Base-by-base conservation (phyloP, 2,329 filamentous ascomycete genomes). In the Sporothrix schenckii region DNA sequence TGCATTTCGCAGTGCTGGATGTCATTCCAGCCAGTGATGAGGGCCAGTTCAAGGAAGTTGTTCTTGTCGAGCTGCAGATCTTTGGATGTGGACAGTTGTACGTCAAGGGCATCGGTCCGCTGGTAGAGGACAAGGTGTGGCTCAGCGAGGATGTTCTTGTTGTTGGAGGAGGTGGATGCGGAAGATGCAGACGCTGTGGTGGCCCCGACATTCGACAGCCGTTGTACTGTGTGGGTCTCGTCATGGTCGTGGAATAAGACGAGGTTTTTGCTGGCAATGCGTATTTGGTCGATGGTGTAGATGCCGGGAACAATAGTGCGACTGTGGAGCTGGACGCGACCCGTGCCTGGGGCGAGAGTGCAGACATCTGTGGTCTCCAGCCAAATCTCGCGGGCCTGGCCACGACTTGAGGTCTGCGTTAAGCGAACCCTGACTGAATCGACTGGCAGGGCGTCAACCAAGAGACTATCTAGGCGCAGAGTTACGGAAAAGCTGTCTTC, bases 11-110 rank as follows among this genome's bases (percentile, higher is more conserved):
- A 89, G 24, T 77, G 84, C 44, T 78, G 81, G 2, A 91, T 82
- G 2, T 88, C 80, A 76, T 97, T 97, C 86, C 90, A 91, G 1
- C 93, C 94, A 13, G 89, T 89, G 13, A 82, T 82, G 14, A 97
- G 80, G 66, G 89, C 84, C 24, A 99, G 82, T 71, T 97, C 92
- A 0, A 98, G 83, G 0, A 88, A 89, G 70, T 92, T 92, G 75
- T 90, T 89, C 74, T 89, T 89, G 77, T 96, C 92, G 5, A 99
- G 87, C 72, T 94, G 89, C 30, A 96, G 90, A 58, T 89, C 83
- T 72, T 87, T 90, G 0, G 91, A 88, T 0, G 91, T 84, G 54
- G 82, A 84, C 9, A 96, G 81, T 65, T 85, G 86, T 2, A 91
- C 87, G 72, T 92, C 87, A 4, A 97, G 86, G 0, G 91, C 87